Base-by-base conservation (phyloP, 495 filamentous ascomycete genomes). In the Pseudotulostoma volvatum region DNA sequence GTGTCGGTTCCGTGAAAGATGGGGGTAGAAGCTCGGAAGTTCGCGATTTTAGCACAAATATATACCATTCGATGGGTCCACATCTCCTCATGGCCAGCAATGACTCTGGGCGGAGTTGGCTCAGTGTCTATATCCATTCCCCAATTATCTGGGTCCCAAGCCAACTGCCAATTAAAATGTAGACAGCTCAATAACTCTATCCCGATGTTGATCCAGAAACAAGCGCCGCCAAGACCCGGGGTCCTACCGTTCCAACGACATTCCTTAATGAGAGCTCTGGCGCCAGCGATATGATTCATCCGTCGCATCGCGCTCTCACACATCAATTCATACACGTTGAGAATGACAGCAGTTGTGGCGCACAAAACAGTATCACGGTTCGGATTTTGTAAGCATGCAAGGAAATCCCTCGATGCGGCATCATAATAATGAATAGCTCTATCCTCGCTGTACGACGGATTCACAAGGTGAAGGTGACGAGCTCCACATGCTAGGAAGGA, bases 271-370 rank as follows among this genome's bases (percentile, higher is more conserved):
- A 96, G 64, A 3, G 86, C 84, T 34, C 85, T 71, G 11, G 87
- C 81, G 2, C 84, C 84, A 5, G 82, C 77, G 45, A 92, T 86
- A 51, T 94, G 87, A 45, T 82, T 82, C 73, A 85, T 85, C 9
- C 79, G 68, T 45, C 84, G 74, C 17, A 75, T 66, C 9, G 79
- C 73, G 37, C 71, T 67, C 39, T 86, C 76, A 37, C 70, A 82
- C 83, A 97, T 93, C 45, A 81, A 77, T 50, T 95, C 84, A 55
- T 92, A 94, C 8, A 92, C 78, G 51, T 93, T 87, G 18, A 97
- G 69, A 14, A 90, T 79, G 18, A 93, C 74, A 2, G 90, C 86
- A 0, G 81, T 82, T 2, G 80, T 79, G n/a, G 90, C 85, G 55
- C 87, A 95, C 33, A 90, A 74, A 31, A 79, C 76, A 3, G 76